Base-by-base conservation (phyloP, 2,329 filamentous ascomycete genomes). In the Ceratocystiopsis sp. region DNA sequence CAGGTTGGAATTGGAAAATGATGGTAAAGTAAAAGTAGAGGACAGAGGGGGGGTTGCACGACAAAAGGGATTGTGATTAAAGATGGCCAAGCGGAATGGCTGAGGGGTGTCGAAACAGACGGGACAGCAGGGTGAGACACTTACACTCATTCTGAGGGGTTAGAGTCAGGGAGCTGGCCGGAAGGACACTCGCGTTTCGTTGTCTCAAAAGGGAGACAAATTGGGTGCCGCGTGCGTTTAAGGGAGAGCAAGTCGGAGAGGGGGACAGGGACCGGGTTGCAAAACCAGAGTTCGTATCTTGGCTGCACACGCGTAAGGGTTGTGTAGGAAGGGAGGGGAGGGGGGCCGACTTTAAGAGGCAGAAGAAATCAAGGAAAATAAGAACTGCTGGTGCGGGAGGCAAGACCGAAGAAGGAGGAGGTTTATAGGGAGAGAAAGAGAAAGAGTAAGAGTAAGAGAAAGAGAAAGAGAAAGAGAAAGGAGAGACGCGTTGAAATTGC, bases 381-480 rank as follows among this genome's bases (percentile, higher is more conserved):
- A 29, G 25, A 29, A 11, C 25, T 29, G 25, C 21, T 21, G 21
- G 21, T 8, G 8, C 21, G 21, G 8, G 21, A 21, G 21, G 21
- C 6, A 29, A 29, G 25, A 29, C 2, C 25, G 25, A 29, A 4
- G 25, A 35, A 25, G n/a, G 4, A n/a, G 41, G 38, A 42, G 21
- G 34, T 33, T 40, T 14, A 44, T 40, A 44, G 46, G 46, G 48
- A 49, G 39, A 36, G 36, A 41, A 48, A 39, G 33, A 16, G 32
- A n/a, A 21, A 41, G 35, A 21, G 38, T 34, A 32, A 21, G 7
- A 16, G 32, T 10, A 21, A 41, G 35, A 44, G 46, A 45, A 49
- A 49, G 39, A 36, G 36, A 41, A 48, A 39, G 33, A 16, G 32
- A n/a, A 21, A 41, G 35, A 21, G 38, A 38, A 32, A 21, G 7